Conservation (phyloP, 1,284 basidiomycete genomes). For the Rhodotorula mucilaginosa region DNA sequence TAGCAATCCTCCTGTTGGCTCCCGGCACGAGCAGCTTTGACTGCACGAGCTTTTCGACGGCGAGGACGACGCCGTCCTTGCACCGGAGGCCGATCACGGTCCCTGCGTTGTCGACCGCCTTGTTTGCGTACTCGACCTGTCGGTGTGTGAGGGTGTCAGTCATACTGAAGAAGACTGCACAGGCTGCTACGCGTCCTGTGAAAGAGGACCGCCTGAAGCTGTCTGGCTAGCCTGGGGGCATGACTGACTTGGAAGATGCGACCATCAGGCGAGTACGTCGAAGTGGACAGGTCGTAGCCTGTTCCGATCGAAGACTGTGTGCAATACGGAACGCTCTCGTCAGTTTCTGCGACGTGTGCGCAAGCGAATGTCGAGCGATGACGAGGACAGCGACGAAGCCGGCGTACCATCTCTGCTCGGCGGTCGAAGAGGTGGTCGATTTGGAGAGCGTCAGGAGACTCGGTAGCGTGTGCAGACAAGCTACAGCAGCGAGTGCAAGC, state of each 20-base stretch:
- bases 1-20: conserved; percentile 88
- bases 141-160: neutral
- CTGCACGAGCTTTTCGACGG: conserved; percentile 96
- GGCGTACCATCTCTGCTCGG: neutral
- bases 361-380: neutral
- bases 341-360: neutral
- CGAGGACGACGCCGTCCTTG: conserved; percentile 89
- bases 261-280: conserved; percentile 97
- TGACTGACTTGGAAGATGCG: conserved; percentile 85
- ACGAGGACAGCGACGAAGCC: conserved; percentile 3
- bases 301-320: conserved; percentile 79
- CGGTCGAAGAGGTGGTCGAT: neutral
- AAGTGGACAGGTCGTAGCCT: conserved; percentile 96
- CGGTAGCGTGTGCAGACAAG: neutral
- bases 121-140: conserved; percentile 95
- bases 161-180: no score
- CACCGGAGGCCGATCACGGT: conserved; percentile 63
- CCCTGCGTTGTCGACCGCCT: conserved; percentile 98
- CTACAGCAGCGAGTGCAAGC: neutral
- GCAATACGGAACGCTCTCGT: neutral
- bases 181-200: no score
- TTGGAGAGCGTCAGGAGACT: neutral
- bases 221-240: neutral
- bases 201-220: neutral
- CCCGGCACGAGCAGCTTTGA: conserved; percentile 94